Base-by-base conservation (phyloP, 495 filamentous ascomycete species). In the Lichenothelia convexa region DNA sequence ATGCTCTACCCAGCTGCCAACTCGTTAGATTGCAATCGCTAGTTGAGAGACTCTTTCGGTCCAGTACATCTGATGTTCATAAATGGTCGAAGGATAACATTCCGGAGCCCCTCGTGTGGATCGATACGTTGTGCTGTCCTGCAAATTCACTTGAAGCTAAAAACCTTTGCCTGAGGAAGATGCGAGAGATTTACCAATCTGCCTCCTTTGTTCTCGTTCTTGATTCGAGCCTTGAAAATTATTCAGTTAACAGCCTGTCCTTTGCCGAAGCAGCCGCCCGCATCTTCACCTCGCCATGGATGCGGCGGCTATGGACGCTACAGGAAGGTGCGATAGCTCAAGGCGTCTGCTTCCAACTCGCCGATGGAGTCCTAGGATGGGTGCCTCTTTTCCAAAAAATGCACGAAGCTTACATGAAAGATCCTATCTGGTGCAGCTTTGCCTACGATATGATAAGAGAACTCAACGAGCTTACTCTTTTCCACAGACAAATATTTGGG, bases 41-140 rank as follows among this genome's bases (percentile, higher is more conserved):
- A 13, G 13, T 27, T 13, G 24, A 13, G 13, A 7, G 13, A 13
- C 24, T 27, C n/a, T n/a, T n/a, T n/a, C n/a, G n/a, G n/a, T n/a
- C n/a, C n/a, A n/a, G n/a, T n/a, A n/a, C n/a, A n/a, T n/a, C n/a
- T n/a, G n/a, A n/a, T n/a, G n/a, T n/a, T n/a, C n/a, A n/a, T n/a
- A n/a, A n/a, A n/a, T n/a, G n/a, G 13, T 13, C 24, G 24, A 27
- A 7, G 13, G 8, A 13, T 8, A 7, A 27, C 7, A 7, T 13
- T 27, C 24, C 7, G 24, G 7, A 7, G 24, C 24, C 8, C 24
- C 18, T 7, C 23, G 44, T 58, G 21, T 59, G 52, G 55, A 47
- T 58, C 23, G 55, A 59, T 29, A 59, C 55, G 5, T 46, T 59
- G 12, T 55, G 52, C 38, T 42, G 55, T 18, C 55, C 54, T 5